A percentile compares a stretch with the other conserved stretches of the same genome.
These are phyloP conservation scores for Silene latifolia DNA, from an alignment of 148 eudicot genomes.

Conservation along the genomic window DNA sequence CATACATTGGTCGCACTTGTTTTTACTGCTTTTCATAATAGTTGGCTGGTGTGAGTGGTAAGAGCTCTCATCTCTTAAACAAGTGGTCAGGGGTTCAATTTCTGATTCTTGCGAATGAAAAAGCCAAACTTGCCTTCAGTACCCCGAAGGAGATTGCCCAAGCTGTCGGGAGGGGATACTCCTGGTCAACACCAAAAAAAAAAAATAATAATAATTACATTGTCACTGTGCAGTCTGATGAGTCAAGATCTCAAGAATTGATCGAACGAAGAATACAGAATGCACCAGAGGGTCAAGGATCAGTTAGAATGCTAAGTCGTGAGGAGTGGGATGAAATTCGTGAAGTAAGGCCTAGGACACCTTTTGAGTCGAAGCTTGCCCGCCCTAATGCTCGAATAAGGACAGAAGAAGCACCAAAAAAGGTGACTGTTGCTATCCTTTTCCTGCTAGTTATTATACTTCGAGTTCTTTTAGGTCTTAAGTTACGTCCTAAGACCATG, in stretches of 20 bases:
- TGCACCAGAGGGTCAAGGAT: slow-evolving; percentile 87
- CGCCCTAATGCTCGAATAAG: slow-evolving; percentile 83
- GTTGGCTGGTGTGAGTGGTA: no score
- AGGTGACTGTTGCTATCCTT: slow-evolving; percentile 40
- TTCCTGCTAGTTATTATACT: neutral
- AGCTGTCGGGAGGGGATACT: no score
- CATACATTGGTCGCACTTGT: neutral
- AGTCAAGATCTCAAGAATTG: slow-evolving; percentile 74
- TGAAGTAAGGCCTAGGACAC: slow-evolving; percentile 88
- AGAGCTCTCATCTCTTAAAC: no score
- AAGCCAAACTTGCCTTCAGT: no score
- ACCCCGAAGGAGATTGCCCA: no score
- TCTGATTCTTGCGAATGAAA: no score
- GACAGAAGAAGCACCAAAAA: slow-evolving; percentile 59
- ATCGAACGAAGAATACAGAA: slow-evolving; percentile 68
- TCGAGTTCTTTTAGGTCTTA: neutral
- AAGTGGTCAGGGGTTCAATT: no score
- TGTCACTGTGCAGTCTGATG: slow-evolving; percentile 52
- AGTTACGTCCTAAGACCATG: neutral
- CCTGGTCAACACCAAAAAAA: no score
- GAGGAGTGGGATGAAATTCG: slow-evolving; percentile 89
- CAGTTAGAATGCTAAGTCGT: slow-evolving; percentile 78
- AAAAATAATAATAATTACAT: neutral
- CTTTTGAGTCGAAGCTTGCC: slow-evolving; percentile 90
- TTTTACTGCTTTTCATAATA: neutral